A percentile compares a stretch with the other conserved stretches of the same genome.
phyloP scores from a whole-genome alignment of 2,329 filamentous ascomycete genomes.

The Penicillium sp. region DNA sequence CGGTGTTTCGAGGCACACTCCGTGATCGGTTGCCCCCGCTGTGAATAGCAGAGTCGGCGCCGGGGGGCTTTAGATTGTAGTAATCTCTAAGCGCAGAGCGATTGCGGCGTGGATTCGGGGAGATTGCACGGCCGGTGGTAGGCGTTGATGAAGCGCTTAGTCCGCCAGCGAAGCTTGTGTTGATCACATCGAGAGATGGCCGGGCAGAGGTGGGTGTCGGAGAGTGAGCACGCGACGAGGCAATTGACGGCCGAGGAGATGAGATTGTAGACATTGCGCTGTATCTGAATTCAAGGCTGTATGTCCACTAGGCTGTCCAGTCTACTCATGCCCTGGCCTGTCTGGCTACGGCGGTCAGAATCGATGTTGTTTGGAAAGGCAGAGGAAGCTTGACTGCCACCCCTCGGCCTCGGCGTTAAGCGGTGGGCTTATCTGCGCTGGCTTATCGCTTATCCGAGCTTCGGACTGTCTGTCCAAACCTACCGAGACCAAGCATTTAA shows the following conservation, averaged over 20 bases:
- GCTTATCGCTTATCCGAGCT: no score
- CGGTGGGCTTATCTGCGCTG: slow-evolving; percentile 22
- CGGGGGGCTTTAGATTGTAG: slow-evolving; percentile 68
- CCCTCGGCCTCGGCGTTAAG: slow-evolving; percentile 16
- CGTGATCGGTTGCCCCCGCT: slow-evolving; percentile 29
- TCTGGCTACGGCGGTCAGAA: no score
- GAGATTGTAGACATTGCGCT: slow-evolving; percentile 53
- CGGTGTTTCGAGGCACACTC: slow-evolving; percentile 39
- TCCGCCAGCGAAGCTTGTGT: slow-evolving; percentile 49
- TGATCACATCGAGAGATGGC: slow-evolving; percentile 62
- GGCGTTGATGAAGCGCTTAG: slow-evolving; percentile 39
- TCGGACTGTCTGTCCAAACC: no score
- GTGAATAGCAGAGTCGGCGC: slow-evolving; percentile 27
- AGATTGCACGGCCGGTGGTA: slow-evolving; percentile 38
- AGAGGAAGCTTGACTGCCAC: no score
- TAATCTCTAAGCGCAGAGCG: slow-evolving; percentile 86
- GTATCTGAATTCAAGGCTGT: neutral
- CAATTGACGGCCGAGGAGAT: slow-evolving; percentile 55
- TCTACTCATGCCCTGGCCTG: no score
- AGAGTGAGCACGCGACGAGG: slow-evolving; percentile 46
- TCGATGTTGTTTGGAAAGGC: no score
- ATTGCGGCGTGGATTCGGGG: slow-evolving; percentile 54
- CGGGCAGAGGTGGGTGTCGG: slow-evolving; percentile 67
- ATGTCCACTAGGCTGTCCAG: no score
- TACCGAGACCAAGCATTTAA: no score